These are phyloP conservation scores for Paramecium octaurelia DNA, from an alignment of 73 alveolate genomes.

Conservation along the genomic window DNA sequence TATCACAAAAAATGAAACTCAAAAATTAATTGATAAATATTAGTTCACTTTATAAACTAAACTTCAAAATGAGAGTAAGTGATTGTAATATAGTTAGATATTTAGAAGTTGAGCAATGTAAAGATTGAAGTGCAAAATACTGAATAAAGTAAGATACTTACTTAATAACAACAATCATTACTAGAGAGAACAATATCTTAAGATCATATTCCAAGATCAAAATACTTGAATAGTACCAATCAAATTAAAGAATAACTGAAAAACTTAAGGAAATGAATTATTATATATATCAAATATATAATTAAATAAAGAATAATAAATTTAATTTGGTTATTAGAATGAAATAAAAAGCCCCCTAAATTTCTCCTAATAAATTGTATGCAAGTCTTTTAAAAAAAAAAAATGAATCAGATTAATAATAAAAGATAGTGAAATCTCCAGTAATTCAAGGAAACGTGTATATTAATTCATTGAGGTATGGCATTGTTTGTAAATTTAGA, in stretches of 20 bases:
- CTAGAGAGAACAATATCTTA: background rate
- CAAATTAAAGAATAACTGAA: background rate
- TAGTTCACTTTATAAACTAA: background rate
- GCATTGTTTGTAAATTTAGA: background rate
- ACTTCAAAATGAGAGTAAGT: background rate
- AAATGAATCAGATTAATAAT: background rate
- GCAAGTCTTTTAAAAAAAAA: constrained; percentile 19
- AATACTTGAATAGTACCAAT: background rate
- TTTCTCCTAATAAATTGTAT: constrained; percentile 15
- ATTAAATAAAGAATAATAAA: background rate
- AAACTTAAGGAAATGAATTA: background rate
- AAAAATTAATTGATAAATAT: background rate
- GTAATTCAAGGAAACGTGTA: background rate
- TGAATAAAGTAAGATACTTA: background rate
- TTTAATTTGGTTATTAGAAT: background rate
- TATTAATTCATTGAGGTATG: background rate
- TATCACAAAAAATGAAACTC: background rate
- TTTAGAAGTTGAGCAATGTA: background rate
- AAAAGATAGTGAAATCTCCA: background rate
- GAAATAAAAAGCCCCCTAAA: background rate
- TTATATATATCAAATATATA: background rate
- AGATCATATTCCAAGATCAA: background rate
- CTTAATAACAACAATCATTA: background rate
- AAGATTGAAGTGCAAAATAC: background rate
- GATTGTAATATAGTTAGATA: background rate